These are phyloP conservation scores for Pseudogymnoascus sp. DNA, from an alignment of 2,329 filamentous ascomycete species.

Conservation along the genomic window DNA sequence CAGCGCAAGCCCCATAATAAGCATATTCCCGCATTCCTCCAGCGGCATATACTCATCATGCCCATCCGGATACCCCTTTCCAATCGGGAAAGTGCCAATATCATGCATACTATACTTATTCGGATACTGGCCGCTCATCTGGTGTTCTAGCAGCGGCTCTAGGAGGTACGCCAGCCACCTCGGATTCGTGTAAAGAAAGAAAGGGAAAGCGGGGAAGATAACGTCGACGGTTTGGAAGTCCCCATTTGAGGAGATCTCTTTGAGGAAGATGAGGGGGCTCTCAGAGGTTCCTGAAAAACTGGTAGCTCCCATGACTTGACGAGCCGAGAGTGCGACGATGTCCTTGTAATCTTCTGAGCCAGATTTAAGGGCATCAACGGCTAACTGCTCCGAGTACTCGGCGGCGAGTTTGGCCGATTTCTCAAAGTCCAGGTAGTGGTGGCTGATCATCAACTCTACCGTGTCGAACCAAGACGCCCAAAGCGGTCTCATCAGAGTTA, in stretches of 20 bases:
- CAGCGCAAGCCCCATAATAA: slow-evolving; percentile 67
- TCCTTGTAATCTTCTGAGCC: slow-evolving; percentile 70
- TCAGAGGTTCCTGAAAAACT: slow-evolving; percentile 67
- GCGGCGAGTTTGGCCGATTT: slow-evolving; percentile 55
- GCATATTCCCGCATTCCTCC: slow-evolving; percentile 60
- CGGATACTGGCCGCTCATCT: slow-evolving; percentile 74
- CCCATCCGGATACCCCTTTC: slow-evolving; percentile 63
- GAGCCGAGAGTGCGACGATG: slow-evolving; percentile 68
- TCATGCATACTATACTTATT: slow-evolving; percentile 78
- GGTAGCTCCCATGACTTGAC: slow-evolving; percentile 73
- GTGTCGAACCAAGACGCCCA: slow-evolving; percentile 69
- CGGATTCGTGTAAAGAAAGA: slow-evolving; percentile 80
- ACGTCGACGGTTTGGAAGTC: slow-evolving; percentile 84
- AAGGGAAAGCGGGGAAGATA: slow-evolving; percentile 79
- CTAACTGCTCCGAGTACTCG: slow-evolving; percentile 68
- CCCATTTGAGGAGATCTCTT: slow-evolving; percentile 79
- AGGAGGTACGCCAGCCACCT: slow-evolving; percentile 72
- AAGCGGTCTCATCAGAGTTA: slow-evolving; percentile 70
- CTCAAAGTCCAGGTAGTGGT: slow-evolving; percentile 69
- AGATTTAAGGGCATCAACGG: slow-evolving; percentile 63
- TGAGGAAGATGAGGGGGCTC: slow-evolving; percentile 68
- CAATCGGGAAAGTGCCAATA: slow-evolving; percentile 65
- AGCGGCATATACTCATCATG: slow-evolving; percentile 60
- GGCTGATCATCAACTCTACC: slow-evolving; percentile 57
- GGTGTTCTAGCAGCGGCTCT: slow-evolving; percentile 74